Evolutionary conservation across 2,329 filamentous ascomycete genomes (phyloP).

Genomic region (Cladosporium sp.): DNA sequence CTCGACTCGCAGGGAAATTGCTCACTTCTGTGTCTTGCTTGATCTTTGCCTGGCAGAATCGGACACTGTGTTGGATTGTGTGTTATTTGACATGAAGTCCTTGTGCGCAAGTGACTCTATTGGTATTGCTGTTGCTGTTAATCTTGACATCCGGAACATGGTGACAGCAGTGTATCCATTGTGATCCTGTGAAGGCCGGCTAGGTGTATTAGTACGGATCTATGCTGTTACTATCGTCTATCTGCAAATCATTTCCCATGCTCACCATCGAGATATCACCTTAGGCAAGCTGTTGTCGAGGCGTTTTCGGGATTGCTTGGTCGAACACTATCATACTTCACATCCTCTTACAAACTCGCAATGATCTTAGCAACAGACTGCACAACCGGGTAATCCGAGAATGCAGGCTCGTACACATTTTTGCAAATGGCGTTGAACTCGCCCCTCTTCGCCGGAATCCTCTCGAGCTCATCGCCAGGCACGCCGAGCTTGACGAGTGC

Average conservation of each 20-base stretch:
- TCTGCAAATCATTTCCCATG: neutral
- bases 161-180: neutral
- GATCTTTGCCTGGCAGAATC: neutral
- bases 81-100: too few relatives aligned
- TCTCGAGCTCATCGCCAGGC: neutral
- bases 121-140: too few relatives aligned
- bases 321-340: neutral
- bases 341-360: neutral
- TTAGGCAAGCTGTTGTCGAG: neutral
- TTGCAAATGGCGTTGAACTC: slow-evolving; percentile 1
- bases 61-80: neutral
- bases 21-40: neutral
- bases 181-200: neutral
- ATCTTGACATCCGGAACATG: too few relatives aligned
- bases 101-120: too few relatives aligned
- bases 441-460: neutral
- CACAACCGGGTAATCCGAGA: slow-evolving; percentile 3
- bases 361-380: slow-evolving; percentile 1
- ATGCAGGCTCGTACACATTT: neutral
- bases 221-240: neutral
- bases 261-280: neutral
- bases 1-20: neutral
- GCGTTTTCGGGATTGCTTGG: neutral
- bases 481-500: neutral
- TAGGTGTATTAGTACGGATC: neutral